Evolutionary conservation across 768 basidiomycete genomes (phyloP), one percentile per base, ranked within the genome.

Genomic region (Trametes coccinea): DNA sequence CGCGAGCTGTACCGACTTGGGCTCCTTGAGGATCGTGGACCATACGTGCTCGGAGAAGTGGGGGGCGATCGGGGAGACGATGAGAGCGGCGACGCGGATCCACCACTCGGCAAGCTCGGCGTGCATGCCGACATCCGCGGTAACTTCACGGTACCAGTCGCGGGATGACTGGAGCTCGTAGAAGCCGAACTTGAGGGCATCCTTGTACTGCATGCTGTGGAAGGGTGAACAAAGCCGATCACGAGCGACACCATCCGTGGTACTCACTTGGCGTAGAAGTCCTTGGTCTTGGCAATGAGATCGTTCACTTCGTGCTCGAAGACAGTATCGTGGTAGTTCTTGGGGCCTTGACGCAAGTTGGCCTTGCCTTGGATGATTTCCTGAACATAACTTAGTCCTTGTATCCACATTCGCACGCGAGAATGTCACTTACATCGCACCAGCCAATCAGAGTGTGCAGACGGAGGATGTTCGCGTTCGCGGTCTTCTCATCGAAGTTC

Each of bases 401-500:
- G 22, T 22, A 22, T 22, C 22, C 22, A 22, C 22, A 22, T 22
- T 22, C 22, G 22, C 22, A 22, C 22, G 22, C 22, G 2, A 43
- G 37, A n/a, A n/a, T 11, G 0, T 31, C 13, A 2, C 82, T 31
- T 60, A 93, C 93, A 76, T 96, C 90, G 68, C 93, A 95, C 95
- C 96, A 99, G 4, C 81, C 82, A 65, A 95, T 79, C 69, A 97
- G 77, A 0, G 96, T 98, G 72, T 95, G 90, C 63, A 99, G 79
- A 53, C 97, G 84, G 72, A 98, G 75, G 71, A 99, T 98, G 63
- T 93, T 94, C 10, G 97, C 95, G 72, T 98, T 99, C 16, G 97
- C 97, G 5, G 90, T 92, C 79, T 94, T 92, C 81, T 98, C 96
- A 72, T 99, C 97, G 69, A 98, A 99, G 80, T 99, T 99, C 47